Evolutionary conservation across 257 asterid genomes (phyloP), one percentile per base, ranked within the genome.

Genomic region (Linaria vulgaris): DNA sequence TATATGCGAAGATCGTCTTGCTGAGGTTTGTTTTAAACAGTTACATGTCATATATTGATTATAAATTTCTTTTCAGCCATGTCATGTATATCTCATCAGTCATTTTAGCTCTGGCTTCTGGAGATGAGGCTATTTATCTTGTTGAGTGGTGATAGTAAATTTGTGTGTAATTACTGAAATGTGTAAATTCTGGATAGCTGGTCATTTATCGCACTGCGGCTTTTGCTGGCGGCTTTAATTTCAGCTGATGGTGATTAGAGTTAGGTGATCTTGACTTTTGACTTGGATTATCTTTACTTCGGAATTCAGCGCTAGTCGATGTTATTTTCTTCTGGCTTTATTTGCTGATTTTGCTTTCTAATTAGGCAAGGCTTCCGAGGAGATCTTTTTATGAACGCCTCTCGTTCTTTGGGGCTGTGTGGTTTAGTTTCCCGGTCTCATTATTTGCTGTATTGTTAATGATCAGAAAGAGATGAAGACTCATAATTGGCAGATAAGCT

Each of bases 1-100:
- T 56, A 90, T 94, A 72, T 94, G 99, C n/a, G 99, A 94, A 84
- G 97, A 94, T 77, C 97, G 97, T 59, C 97, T 94, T 76, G 97
- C 99, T 9, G 99, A 94, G 99, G 99, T 92, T 70, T 66, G 77
- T 74, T 46, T 54, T 49, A 50, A 31, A n/a, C n/a, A n/a, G 50
- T 63, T 68, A 46, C 59, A 46, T 55, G 63, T 65, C 47, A 47
- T 53, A 58, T 14, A 30, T 41, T 51, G 31, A 13, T 52, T 27
- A 17, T 62, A 59, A 9, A 23, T 12, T 21, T 43, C 13, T 50
- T 23, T 54, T 44, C 30, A 54, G 61, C 21, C 47, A 55, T 67
- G 43, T 46, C 39, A 19, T 17, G 64, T 19, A n/a, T 59, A 31
- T 58, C 44, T 17, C 21, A 3, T 56, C 59, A 54, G 57, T 67